Base-by-base conservation (phyloP, 257 asterid genomes). In the Penstemon eatonii region DNA sequence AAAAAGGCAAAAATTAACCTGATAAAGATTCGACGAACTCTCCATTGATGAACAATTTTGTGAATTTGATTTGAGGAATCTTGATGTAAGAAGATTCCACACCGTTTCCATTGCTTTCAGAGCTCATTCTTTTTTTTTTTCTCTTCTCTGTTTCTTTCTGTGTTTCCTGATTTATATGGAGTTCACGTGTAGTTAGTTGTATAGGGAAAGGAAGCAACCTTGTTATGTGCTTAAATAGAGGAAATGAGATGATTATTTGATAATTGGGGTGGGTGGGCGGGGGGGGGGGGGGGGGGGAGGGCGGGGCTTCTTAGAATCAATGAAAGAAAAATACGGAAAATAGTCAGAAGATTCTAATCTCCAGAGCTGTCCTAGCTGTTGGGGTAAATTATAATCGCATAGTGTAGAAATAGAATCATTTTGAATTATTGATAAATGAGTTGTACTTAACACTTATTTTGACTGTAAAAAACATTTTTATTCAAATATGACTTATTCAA, bases 11-110 rank as follows among this genome's bases (percentile, higher is more conserved):
- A 19, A 25, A 12, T 5, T 40, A 47, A 88, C 93, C 96, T 79
- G 96, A 86, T 49, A 81, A 7, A 40, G 91, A 75, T 72, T 81
- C 84, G n/a, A 82, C 83, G 73, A 84, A 88, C 6, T 82, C 71
- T 12, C 96, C 96, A 46, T 86, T 81, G 84, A 86, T 84, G 86
- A 88, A 86, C 39, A 88, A 78, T 73, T 84, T 80, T 41, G 88
- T 84, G 76, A 88, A 88, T 55, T 83, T 88, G 67, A 88, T 78
- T 62, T 78, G 45, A 11, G 89, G 89, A 54, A 76, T 53, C 46
- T 74, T 80, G 49, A 63, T 6, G 3, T 52, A 70, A 38, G 72
- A 40, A 43, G 73, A 56, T 45, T 79, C 74, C 37, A 25, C 46
- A 8, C 11, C 41, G 33, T 11, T 41, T 45, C 82, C 75, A 41